Evolutionary conservation across 2,329 filamentous ascomycete genomes (phyloP).

Genomic region (Mollisia scopiformis): DNA sequence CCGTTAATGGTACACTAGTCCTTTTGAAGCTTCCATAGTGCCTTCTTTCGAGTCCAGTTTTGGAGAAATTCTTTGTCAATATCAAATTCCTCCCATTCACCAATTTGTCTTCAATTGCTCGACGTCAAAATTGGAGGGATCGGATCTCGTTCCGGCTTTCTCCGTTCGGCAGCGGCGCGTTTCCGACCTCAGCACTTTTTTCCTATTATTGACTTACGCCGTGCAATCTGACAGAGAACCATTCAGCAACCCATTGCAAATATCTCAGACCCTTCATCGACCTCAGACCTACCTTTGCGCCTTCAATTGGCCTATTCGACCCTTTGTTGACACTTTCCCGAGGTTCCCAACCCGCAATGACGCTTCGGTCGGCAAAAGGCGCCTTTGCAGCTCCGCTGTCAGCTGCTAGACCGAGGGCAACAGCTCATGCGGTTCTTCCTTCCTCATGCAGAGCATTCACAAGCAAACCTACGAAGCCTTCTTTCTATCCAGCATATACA

Average conservation of each 20-base stretch:
- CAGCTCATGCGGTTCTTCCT: constrained; percentile 16
- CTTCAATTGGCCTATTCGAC: constrained; percentile 16
- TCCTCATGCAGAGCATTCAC: constrained; percentile 17
- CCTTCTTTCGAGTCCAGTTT: too few species aligned
- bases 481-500: constrained; percentile 16
- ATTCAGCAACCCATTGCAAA: neutral
- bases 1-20: too few species aligned
- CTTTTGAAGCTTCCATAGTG: too few species aligned
- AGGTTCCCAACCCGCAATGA: constrained; percentile 16
- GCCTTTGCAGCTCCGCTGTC: constrained; percentile 25
- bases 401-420: constrained; percentile 29
- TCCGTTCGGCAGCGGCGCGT: constrained; percentile 1
- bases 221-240: neutral
- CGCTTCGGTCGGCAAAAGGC: constrained; percentile 32
- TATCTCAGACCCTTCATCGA: neutral
- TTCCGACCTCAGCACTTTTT: constrained; percentile 2
- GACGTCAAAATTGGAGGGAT: neutral
- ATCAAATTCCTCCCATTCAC: too few species aligned
- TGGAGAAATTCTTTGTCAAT: too few species aligned
- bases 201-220: neutral
- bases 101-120: too few species aligned
- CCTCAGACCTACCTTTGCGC: neutral
- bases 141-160: neutral
- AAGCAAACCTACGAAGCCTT: constrained; percentile 11
- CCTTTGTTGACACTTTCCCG: constrained; percentile 1